Evolutionary conservation across 1,284 basidiomycete genomes (phyloP), one percentile per base, ranked within the genome.

Genomic region (Moesziomyces antarcticus): DNA sequence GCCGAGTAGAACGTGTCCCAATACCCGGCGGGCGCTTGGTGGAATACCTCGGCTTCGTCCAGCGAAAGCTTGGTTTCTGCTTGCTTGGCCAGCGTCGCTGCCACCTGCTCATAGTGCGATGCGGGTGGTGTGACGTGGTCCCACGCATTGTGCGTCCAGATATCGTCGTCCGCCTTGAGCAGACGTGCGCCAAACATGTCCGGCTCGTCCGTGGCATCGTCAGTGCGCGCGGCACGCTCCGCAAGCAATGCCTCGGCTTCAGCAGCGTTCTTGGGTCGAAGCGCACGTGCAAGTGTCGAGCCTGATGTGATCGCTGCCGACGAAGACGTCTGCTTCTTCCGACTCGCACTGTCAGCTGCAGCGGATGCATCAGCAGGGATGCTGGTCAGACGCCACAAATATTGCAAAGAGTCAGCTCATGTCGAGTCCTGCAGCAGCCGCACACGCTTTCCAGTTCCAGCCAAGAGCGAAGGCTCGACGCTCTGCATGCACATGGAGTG

Each of bases 71-170:
- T 70, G 5, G 74, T 69, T 25, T 77, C 75, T 1, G 75, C 72
- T 48, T 82, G 81, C 21, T 62, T 68, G 18, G 60, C 68, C 2
- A 82, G 58, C 5, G 72, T 65, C 1, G 47, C 54, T 8, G 70
- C 65, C 2, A 81, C 73, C 37, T 52, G 53, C 18, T 57, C 57
- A 37, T 72, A 65, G 50, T 81, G 77, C 8, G 75, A 72, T 1
- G 59, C 33, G 3, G 81, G 81, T 0, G 79, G 81, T 47, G 53
- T 63, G 50, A 81, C 81, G 47, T 82, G 81, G 42, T 82, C 81
- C 80, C 80, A 82, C 5, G 81, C 81, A 48, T 82, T 82, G 70
- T 79, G 77, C 3, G 61, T 43, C 75, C 77, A 80, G 40, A 78
- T 73, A 43, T 71, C 78, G 16, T 69, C 55, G 13, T 43, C 50